Percentiles rank a stretch among this genome's conserved stretches.
Evolutionary conservation across 129 eudicot genomes (phyloP).

Genomic region (Saussurea involucrata): DNA sequence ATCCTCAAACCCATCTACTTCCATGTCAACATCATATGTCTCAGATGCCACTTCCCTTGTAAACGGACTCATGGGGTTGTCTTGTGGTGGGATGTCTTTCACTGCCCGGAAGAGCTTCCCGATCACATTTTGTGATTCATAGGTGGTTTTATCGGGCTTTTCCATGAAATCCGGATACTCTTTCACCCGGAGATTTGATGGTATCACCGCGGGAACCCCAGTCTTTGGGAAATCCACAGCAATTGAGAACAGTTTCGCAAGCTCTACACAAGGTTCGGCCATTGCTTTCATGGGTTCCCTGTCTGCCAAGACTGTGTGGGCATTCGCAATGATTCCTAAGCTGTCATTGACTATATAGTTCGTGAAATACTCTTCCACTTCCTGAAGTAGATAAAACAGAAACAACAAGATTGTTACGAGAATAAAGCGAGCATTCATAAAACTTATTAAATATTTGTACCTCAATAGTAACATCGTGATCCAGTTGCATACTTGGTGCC

Average conservation of each 20-base stretch:
- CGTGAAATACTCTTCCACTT: constrained; percentile 71
- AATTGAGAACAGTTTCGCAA: constrained; percentile 61
- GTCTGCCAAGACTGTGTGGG: constrained; percentile 83
- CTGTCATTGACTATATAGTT: constrained; percentile 81
- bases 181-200: constrained; percentile 53
- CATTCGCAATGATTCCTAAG: constrained; percentile 77
- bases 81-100: constrained; percentile 47
- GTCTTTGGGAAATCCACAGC: constrained; percentile 93
- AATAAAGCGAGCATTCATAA: neutral
- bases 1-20: constrained; percentile 52
- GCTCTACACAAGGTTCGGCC: constrained; percentile 55
- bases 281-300: constrained; percentile 45
- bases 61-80: constrained; percentile 35
- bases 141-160: constrained; percentile 71
- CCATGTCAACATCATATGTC: constrained; percentile 71
- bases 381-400: constrained; percentile 34
- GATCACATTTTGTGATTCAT: constrained; percentile 51
- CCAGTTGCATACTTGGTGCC: constrained; percentile 39
- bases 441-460: constrained; percentile 20
- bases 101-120: constrained; percentile 82
- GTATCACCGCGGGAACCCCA: constrained; percentile 82
- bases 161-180: constrained; percentile 90
- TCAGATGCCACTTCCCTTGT: constrained; percentile 52
- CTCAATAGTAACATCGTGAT: constrained; percentile 84
- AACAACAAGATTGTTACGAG: neutral